Evolutionary conservation across 1,284 basidiomycete species (phyloP).

Genomic region (Ceratorhiza oryzae-sativae): DNA sequence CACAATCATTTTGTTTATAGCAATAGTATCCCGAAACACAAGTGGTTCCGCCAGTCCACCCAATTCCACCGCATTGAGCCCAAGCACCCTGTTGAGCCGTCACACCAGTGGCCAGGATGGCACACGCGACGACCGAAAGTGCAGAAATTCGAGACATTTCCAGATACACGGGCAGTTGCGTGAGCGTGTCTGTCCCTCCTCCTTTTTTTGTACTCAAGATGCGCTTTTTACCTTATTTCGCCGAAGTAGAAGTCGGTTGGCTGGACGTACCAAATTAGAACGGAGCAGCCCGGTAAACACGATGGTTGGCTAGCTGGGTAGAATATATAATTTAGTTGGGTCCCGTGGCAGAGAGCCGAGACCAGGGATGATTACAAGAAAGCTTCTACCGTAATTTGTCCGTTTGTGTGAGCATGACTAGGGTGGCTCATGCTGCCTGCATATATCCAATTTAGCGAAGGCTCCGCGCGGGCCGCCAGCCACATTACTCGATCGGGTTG

Average conservation of each 20-base stretch:
- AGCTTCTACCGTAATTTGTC: slow-evolving; percentile 21
- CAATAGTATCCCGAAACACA: slow-evolving; percentile 38
- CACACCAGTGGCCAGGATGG: not conserved
- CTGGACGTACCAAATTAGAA: too few relatives aligned
- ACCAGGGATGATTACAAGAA: not conserved
- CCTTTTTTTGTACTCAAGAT: too few relatives aligned
- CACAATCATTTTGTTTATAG: slow-evolving; percentile 34
- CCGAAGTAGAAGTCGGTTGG: too few relatives aligned
- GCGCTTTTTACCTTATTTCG: too few relatives aligned
- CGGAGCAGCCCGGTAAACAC: too few relatives aligned
- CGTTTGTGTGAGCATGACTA: not conserved
- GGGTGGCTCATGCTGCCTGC: too few relatives aligned
- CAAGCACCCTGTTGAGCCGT: slow-evolving; percentile 21
- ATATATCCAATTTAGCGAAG: too few relatives aligned
- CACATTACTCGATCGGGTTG: too few relatives aligned
- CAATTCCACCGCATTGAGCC: slow-evolving; percentile 34
- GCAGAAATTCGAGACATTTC: slow-evolving; percentile 19
- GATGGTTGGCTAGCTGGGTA: not conserved
- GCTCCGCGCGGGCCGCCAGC: too few relatives aligned
- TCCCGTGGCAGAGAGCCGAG: slow-evolving; percentile 4
- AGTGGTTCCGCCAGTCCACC: slow-evolving; percentile 36
- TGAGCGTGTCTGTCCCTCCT: too few relatives aligned
- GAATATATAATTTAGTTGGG: not conserved
- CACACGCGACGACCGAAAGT: slow-evolving; percentile 7
- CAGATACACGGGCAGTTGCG: too few relatives aligned